phyloP scores from a whole-genome alignment of 768 basidiomycete species.

The Favolaschia claudopus region DNA sequence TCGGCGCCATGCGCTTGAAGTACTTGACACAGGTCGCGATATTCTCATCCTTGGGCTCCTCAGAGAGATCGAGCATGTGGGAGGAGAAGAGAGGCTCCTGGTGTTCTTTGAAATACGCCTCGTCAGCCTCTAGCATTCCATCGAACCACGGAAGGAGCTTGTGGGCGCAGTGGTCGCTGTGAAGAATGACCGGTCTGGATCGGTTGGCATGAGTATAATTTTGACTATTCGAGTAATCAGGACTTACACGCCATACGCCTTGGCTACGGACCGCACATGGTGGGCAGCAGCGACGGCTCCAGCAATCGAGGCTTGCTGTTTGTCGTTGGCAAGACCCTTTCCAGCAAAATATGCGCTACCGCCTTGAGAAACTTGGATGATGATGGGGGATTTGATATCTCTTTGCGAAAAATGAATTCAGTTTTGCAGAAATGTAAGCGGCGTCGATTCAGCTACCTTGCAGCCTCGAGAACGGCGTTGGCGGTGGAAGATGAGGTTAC shows the following conservation, averaged over 20 bases:
- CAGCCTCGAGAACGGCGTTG: constrained; percentile 95
- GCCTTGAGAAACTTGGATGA: constrained; percentile 97
- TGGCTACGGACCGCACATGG: constrained; percentile 88
- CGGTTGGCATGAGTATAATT: constrained; percentile 1
- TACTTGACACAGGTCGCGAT: constrained; percentile 93
- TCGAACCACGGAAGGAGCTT: constrained; percentile 99
- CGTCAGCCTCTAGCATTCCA: constrained; percentile 97
- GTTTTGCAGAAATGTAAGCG: neutral
- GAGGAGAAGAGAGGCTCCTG: constrained; percentile 91
- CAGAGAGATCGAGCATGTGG: constrained; percentile 99
- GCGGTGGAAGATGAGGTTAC: constrained; percentile 95
- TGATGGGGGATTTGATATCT: constrained; percentile 97
- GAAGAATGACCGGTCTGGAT: constrained; percentile 89
- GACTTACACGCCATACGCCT: constrained; percentile 90
- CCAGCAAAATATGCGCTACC: constrained; percentile 96
- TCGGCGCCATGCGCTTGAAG: constrained; percentile 92
- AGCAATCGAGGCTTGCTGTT: constrained; percentile 93
- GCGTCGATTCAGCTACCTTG: constrained; percentile 60
- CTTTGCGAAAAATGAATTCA: constrained; percentile 44
- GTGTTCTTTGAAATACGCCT: constrained; percentile 91
- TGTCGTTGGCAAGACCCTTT: constrained; percentile 93
- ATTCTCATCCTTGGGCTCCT: constrained; percentile 91
- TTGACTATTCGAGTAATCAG: neutral
- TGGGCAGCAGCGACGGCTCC: constrained; percentile 93
- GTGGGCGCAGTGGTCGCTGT: constrained; percentile 98